Evolutionary conservation across 1,284 basidiomycete genomes (phyloP).

Genomic region (Heterobasidion irregulare): DNA sequence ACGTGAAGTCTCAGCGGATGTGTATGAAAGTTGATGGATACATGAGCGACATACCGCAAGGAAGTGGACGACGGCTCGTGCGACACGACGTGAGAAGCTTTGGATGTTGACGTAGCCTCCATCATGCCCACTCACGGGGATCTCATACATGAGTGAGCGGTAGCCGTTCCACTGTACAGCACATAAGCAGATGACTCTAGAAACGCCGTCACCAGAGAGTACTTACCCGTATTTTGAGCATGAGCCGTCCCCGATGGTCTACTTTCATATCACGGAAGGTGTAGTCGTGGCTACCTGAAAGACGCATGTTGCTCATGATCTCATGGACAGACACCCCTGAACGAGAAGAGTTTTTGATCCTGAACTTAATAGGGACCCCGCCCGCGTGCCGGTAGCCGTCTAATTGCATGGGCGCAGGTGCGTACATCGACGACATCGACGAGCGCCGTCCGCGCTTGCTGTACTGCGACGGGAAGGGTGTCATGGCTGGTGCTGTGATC

Average conservation of each 20-base stretch:
- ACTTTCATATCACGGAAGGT: constrained; percentile 55
- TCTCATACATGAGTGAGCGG: constrained; percentile 62
- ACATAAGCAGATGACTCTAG: neutral
- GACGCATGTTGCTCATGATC: constrained; percentile 54
- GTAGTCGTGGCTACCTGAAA: constrained; percentile 54
- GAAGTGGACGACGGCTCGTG: constrained; percentile 66
- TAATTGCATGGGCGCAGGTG: neutral
- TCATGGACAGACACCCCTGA: constrained; percentile 62
- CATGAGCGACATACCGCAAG: constrained; percentile 42
- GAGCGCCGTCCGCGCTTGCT: constrained; percentile 8
- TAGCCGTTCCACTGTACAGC: constrained; percentile 59
- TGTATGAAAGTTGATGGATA: constrained; percentile 3
- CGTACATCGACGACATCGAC: constrained; percentile 6
- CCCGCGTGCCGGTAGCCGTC: constrained; percentile 5
- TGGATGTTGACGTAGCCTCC: constrained; percentile 50
- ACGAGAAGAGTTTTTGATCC: constrained; percentile 56
- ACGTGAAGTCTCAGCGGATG: neutral
- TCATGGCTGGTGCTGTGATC: constrained; percentile 7
- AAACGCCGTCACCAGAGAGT: neutral
- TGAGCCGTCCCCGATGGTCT: constrained; percentile 48
- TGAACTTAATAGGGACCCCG: constrained; percentile 53
- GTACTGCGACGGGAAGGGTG: constrained; percentile 9
- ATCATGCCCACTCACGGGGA: constrained; percentile 60
- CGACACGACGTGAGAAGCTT: constrained; percentile 60
- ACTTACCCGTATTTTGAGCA: constrained; percentile 52